Conservation (phyloP, 306 rosid genomes). For the Lithocarpus polystachyus region DNA sequence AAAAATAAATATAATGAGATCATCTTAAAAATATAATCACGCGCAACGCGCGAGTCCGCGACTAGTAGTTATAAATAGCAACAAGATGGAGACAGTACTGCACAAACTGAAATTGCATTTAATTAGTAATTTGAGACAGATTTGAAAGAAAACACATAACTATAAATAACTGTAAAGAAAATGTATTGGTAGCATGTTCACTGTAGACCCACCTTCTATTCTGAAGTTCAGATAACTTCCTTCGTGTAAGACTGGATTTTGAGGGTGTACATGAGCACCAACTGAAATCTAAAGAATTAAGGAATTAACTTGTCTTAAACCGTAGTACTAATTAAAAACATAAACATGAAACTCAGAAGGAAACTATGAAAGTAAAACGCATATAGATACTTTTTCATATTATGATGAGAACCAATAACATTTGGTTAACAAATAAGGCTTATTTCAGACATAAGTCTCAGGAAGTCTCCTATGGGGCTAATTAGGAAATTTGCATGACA, state of each 20-base stretch:
- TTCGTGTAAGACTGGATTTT: slow-evolving; percentile 64
- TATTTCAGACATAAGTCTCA: slow-evolving; percentile 15
- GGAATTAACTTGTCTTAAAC: slow-evolving; percentile 14
- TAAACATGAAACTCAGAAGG: not conserved
- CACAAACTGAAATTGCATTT: not conserved
- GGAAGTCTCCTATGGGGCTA: not conserved
- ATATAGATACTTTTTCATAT: slow-evolving; percentile 2
- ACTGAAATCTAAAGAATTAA: slow-evolving; percentile 63
- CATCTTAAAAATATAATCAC: too few species aligned
- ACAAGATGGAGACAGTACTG: not conserved
- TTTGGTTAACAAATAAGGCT: slow-evolving; percentile 1
- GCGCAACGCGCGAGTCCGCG: too few species aligned
- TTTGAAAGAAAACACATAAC: not conserved
- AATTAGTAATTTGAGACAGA: not conserved
- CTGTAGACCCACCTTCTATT: slow-evolving; percentile 56
- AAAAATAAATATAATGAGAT: too few species aligned
- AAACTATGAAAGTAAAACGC: slow-evolving; percentile 4
- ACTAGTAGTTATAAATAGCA: not conserved
- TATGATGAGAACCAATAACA: slow-evolving; percentile 15
- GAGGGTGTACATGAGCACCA: slow-evolving; percentile 83
- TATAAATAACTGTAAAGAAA: not conserved
- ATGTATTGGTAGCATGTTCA: slow-evolving; percentile 3
- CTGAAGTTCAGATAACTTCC: slow-evolving; percentile 76
- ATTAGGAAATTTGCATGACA: not conserved
- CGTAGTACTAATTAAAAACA: not conserved